Evolutionary conservation across 768 basidiomycete species (phyloP).

Genomic region (Paxillus involutus): DNA sequence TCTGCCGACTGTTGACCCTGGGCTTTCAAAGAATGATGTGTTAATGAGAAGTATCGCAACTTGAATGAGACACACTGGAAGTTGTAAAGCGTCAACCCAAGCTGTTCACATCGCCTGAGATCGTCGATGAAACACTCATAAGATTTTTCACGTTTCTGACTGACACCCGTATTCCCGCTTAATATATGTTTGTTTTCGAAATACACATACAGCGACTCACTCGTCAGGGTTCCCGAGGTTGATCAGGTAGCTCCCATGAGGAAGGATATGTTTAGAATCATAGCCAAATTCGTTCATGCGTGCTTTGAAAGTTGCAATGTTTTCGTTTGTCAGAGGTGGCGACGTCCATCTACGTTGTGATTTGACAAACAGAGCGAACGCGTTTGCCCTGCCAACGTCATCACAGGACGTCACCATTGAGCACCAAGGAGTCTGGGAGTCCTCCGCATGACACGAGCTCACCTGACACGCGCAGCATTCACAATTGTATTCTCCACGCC

Average conservation of each 20-base stretch:
- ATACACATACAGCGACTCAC: constrained; percentile 40
- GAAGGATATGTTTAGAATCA: constrained; percentile 59
- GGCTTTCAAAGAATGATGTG: constrained; percentile 40
- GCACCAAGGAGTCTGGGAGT: not conserved
- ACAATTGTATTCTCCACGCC: constrained; percentile 73
- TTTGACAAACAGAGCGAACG: constrained; percentile 84
- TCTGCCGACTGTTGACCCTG: constrained; percentile 80
- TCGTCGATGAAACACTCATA: constrained; percentile 85
- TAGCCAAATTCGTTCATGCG: constrained; percentile 65
- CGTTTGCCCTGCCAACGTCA: constrained; percentile 56
- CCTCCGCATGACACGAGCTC: constrained; percentile 6
- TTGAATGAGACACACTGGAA: constrained; percentile 64
- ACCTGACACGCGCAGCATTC: constrained; percentile 75
- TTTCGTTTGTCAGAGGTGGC: constrained; percentile 52
- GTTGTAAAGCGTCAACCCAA: constrained; percentile 76
- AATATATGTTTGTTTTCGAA: not conserved
- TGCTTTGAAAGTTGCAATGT: constrained; percentile 56
- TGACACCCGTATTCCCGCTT: constrained; percentile 19
- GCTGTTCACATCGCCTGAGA: constrained; percentile 69
- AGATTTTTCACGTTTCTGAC: constrained; percentile 66
- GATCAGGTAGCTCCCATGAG: constrained; percentile 84
- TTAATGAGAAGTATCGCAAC: not conserved
- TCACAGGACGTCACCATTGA: not conserved
- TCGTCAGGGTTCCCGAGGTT: constrained; percentile 80
- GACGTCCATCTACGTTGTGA: constrained; percentile 82